phyloP scores from a whole-genome alignment of 2,329 filamentous ascomycete species.

The Stachybotrys elegans region DNA sequence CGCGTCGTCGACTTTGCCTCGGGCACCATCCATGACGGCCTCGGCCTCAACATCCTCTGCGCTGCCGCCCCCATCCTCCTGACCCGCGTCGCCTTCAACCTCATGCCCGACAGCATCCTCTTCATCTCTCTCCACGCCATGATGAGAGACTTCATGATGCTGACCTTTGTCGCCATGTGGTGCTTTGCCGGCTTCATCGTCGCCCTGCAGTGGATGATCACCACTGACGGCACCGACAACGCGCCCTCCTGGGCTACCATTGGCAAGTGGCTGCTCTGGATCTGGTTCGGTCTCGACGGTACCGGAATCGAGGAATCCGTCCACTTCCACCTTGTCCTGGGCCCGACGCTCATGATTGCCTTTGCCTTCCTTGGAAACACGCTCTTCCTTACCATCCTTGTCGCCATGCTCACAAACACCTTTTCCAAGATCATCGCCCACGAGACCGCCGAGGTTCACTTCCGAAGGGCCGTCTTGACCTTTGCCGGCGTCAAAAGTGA shows the following conservation, averaged over 20 bases:
- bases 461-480: slow-evolving; percentile 65
- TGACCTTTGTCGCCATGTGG: slow-evolving; percentile 61
- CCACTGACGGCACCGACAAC: slow-evolving; percentile 20
- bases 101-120: slow-evolving; percentile 71
- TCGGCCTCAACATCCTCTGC: slow-evolving; percentile 60
- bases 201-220: slow-evolving; percentile 60
- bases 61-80: slow-evolving; percentile 65
- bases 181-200: slow-evolving; percentile 70
- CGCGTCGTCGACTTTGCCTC: slow-evolving; percentile 51
- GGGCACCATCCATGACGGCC: slow-evolving; percentile 34
- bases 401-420: slow-evolving; percentile 69
- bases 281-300: slow-evolving; percentile 72
- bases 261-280: slow-evolving; percentile 73
- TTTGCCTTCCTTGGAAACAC: slow-evolving; percentile 74
- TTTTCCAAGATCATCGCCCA: slow-evolving; percentile 67
- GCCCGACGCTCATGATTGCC: slow-evolving; percentile 63
- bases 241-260: slow-evolving; percentile 47
- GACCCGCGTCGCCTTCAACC: slow-evolving; percentile 65
- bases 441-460: slow-evolving; percentile 65
- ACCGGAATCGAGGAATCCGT: slow-evolving; percentile 45
- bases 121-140: slow-evolving; percentile 70
- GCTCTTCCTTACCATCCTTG: slow-evolving; percentile 68
- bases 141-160: slow-evolving; percentile 66
- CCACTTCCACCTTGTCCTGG: slow-evolving; percentile 62
- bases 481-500: slow-evolving; percentile 72